Conservation (phyloP, 176 grass and related monocot genomes). For the Tillandsia leiboldiana region DNA sequence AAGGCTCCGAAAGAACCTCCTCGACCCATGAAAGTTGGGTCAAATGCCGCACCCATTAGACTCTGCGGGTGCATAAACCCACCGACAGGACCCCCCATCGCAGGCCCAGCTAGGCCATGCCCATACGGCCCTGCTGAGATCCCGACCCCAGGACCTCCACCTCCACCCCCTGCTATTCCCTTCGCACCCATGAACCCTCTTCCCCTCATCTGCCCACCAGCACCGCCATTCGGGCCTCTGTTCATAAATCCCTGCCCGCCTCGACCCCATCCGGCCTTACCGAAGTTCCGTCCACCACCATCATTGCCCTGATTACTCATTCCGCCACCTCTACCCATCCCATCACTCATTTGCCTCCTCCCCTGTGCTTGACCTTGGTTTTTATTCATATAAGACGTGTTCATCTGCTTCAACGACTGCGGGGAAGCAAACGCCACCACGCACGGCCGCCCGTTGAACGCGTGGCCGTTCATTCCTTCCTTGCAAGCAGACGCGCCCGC, state of each 20-base stretch:
- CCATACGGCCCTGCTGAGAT: slow-evolving; percentile 3
- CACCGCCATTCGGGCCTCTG: slow-evolving; percentile 3
- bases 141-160: neutral
- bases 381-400: neutral
- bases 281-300: neutral
- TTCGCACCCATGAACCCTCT: slow-evolving; percentile 8
- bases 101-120: neutral
- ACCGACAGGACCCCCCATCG: slow-evolving; percentile 7
- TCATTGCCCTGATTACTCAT: neutral
- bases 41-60: slow-evolving; percentile 4
- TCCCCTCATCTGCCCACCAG: slow-evolving; percentile 9
- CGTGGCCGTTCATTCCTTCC: slow-evolving; percentile 17
- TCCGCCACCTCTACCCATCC: slow-evolving; percentile 6
- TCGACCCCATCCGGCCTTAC: slow-evolving; percentile 6
- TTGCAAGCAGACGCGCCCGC: slow-evolving; percentile 8
- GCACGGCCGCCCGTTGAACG: slow-evolving; percentile 10
- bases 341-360: slow-evolving; percentile 5
- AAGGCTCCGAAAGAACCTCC: slow-evolving; percentile 6
- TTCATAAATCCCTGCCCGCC: neutral
- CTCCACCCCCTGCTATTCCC: neutral
- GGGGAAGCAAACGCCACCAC: slow-evolving; percentile 15
- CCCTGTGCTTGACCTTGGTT: slow-evolving; percentile 6
- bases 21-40: slow-evolving; percentile 3
- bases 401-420: slow-evolving; percentile 7
- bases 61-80: slow-evolving; percentile 6